Evolutionary conservation across 225 moss, liverwort and hornwort genomes (phyloP), one percentile per base, ranked within the genome.

Genomic region (Polytrichum formosum): DNA sequence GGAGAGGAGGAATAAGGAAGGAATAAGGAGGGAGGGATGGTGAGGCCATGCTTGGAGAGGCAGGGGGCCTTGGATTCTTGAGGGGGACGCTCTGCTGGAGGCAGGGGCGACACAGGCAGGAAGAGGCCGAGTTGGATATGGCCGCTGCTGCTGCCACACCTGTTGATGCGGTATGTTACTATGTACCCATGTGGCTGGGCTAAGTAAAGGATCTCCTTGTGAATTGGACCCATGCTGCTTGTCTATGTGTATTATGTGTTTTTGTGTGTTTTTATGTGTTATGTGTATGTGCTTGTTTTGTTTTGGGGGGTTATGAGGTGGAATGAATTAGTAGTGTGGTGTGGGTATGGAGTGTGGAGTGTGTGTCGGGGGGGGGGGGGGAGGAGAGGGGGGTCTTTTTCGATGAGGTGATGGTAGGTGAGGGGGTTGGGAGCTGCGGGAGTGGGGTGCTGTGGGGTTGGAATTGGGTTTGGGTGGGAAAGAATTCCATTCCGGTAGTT

Each of bases 151-250:
- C 73, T 26, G 73, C 73, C 56, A 78, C 74, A 56, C 83, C 78
- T 76, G 80, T 83, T 74, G 83, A 87, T 83, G 80, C 86, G 80
- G 85, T 85, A 72, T 31, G 79, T 69, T 26, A 7, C 19, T 67
- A 13, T 65, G 6, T 21, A 17, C 64, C 31, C 19, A 23, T 54
- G 5, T 26, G 23, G 23, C 62, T 26, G 16, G 16, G 26, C 16
- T 16, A 13, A 23, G 16, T 26, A 62, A 59, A 66, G 23, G 66
- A 20, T 58, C 58, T 58, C 58, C 22, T 58, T 67, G 25, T 54
- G 26, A 67, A 67, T 67, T 54, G 27, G 54, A 53, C 23, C 6
- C 22, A 5, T 53, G 46, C 53, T 29, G 23, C 25, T 8, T 1
- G 21, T 67, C 16, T 10, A 2, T 53, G 33, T 21, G 20, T 46